Base-by-base conservation (phyloP, 768 basidiomycete species). In the Lepiota venenata region DNA sequence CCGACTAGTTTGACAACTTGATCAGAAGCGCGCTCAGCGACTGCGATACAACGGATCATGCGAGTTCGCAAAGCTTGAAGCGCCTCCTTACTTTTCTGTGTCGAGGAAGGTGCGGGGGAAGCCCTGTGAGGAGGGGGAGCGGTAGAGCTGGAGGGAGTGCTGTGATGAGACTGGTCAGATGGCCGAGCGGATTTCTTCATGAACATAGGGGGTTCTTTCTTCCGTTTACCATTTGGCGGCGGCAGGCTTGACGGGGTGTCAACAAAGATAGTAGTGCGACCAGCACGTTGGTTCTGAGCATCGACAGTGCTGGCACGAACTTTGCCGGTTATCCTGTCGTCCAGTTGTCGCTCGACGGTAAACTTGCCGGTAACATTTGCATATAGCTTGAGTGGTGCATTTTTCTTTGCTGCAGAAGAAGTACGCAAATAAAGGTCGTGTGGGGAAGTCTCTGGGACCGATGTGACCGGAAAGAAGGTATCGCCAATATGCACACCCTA, bases 401-500 rank as follows among this genome's bases (percentile, higher is more conserved):
- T 80, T 46, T 79, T 82, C 65, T 82, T 85, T 20, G 77, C 70
- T 7, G 78, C 74, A 14, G 79, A 78, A 36, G 84, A 73, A 11
- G 81, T 72, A 14, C 87, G 80, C 18, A 91, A 76, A 67, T 88
- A 92, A 27, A 92, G 75, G 57, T 92, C 90, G 60, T 90, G 87
- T 7, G 77, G 73, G 1, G 74, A 64, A 56, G 72, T 75, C 66
- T 89, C 89, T 52, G 73, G 72, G 52, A 68, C 66, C 4, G 76
- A 67, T 2, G 70, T 73, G 75, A 88, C 79, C 1, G 85, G 75
- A 55, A 82, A 91, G 72, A 81, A 83, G 2, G 75, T 65, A 21
- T 82, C 78, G 5, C 83, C 86, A 51, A 91, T 84, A 62, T 80
- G 73, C 38, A 91, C 78, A 21, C 84, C 82, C 88, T 89, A 50